phyloP scores from a whole-genome alignment of 192 early-diverging fungal species.

The Diversispora eburnea region DNA sequence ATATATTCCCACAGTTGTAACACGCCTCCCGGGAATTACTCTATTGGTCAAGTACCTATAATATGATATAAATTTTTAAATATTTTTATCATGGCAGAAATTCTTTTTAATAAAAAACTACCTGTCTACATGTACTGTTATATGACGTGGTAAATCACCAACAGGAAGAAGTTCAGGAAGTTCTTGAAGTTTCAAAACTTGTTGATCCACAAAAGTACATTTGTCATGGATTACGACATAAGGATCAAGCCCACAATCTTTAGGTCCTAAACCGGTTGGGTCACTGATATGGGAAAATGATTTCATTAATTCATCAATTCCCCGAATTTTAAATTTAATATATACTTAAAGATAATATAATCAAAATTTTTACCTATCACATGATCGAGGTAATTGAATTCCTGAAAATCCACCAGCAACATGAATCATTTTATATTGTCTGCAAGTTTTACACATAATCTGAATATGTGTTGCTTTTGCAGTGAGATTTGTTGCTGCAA shows the following conservation, averaged over 20 bases:
- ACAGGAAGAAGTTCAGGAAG: constrained; percentile 95
- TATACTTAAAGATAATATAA: neutral
- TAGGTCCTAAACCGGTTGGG: constrained; percentile 39
- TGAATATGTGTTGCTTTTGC: constrained; percentile 88
- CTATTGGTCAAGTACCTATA: constrained; percentile 73
- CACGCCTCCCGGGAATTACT: constrained; percentile 91
- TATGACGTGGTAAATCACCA: constrained; percentile 95
- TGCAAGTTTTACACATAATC: constrained; percentile 85
- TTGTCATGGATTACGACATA: constrained; percentile 95
- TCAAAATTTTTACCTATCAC: constrained; percentile 64
- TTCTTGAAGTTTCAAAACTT: constrained; percentile 96
- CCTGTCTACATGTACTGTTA: constrained; percentile 86
- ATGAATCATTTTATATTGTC: constrained; percentile 73
- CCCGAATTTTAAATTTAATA: neutral
- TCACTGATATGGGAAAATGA: constrained; percentile 5
- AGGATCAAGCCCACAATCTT: constrained; percentile 82
- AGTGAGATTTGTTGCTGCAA: constrained; percentile 81
- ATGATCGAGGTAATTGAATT: constrained; percentile 80
- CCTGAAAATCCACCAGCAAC: constrained; percentile 84
- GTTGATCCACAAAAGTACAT: constrained; percentile 93
- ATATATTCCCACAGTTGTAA: constrained; percentile 92
- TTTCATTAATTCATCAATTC: neutral
- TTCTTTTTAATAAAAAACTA: constrained; percentile 19
- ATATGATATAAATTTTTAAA: neutral
- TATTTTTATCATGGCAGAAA: neutral